Evolutionary conservation across 345 rosid species (phyloP), one percentile per base, ranked within the genome.

Genomic region (Passiflora organensis): DNA sequence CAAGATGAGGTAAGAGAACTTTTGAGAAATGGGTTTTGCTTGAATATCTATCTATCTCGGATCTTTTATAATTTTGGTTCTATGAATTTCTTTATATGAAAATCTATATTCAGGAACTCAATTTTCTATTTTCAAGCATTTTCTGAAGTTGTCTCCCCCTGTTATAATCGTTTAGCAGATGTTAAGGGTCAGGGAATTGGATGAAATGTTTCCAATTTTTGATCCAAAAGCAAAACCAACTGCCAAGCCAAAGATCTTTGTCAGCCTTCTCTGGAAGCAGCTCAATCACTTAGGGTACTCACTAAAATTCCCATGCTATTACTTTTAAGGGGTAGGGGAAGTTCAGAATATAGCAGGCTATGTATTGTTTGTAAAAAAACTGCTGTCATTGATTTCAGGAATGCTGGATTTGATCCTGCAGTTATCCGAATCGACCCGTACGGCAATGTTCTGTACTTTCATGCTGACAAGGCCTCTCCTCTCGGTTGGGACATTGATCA

Each of bases 401-500:
- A 86, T 68, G 95, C 96, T n/a, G 99, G 96, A 34, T 89, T 93
- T 59, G 96, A 93, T 81, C 99, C 95, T 23, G 79, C 78, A 0
- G 86, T 77, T 19, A 86, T 93, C 51, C 79, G 95, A 50, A 87
- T 93, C 2, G 99, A 89, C 66, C 82, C 83, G 0, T 89, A 80
- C 46, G 99, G 97, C 50, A 93, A 86, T 67, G 99, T 86, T 67
- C 60, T 93, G 55, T 86, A 89, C 66, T 86, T 72, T 61, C 95
- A 86, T 43, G 96, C 97, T 24, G 97, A 93, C 71, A 81, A 80
- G 47, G 94, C 95, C 66, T 93, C 99, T 73, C 99, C 99, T 57
- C 95, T 93, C 24, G 90, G 89, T 67, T 89, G 99, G 99, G 77
- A 83, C 18, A 78, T 86, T 64, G 97, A 89, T 74, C 95, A 93